phyloP scores from a whole-genome alignment of 176 grass and related monocot species.

The Raddia guianensis region DNA sequence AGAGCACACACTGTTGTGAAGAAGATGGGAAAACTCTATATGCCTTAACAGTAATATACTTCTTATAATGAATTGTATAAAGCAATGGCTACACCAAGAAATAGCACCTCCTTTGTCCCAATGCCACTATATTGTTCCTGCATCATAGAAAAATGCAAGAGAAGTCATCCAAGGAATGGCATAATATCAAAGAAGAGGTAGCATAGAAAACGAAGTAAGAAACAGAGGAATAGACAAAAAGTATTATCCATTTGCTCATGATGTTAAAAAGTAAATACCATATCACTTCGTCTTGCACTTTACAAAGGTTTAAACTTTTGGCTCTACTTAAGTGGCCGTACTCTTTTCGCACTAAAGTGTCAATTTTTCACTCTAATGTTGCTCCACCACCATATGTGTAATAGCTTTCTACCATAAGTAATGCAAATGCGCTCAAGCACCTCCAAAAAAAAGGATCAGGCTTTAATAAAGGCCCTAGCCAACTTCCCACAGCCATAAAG shows the following conservation, averaged over 20 bases:
- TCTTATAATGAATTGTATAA: conserved; percentile 18
- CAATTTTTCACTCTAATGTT: conserved; percentile 9
- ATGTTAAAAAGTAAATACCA: neutral
- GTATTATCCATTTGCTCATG: neutral
- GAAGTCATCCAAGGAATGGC: conserved; percentile 21
- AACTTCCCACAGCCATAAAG: neutral
- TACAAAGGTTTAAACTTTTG: neutral
- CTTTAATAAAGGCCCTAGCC: neutral
- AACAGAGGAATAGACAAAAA: conserved; percentile 22
- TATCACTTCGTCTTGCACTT: neutral
- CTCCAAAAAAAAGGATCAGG: neutral
- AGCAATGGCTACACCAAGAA: conserved; percentile 16
- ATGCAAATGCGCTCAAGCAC: neutral
- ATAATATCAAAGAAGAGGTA: neutral
- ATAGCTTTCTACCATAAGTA: neutral
- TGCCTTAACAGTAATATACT: neutral
- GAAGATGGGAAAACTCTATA: conserved; percentile 10
- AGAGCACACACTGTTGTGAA: neutral
- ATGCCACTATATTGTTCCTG: conserved; percentile 69
- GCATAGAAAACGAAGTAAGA: neutral
- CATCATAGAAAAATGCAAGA: conserved; percentile 34
- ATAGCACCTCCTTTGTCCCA: conserved; percentile 71
- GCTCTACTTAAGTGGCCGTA: neutral
- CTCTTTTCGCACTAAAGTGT: neutral
- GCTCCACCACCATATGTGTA: neutral